phyloP scores from a whole-genome alignment of 345 rosid species.

The Microcos paniculata region DNA sequence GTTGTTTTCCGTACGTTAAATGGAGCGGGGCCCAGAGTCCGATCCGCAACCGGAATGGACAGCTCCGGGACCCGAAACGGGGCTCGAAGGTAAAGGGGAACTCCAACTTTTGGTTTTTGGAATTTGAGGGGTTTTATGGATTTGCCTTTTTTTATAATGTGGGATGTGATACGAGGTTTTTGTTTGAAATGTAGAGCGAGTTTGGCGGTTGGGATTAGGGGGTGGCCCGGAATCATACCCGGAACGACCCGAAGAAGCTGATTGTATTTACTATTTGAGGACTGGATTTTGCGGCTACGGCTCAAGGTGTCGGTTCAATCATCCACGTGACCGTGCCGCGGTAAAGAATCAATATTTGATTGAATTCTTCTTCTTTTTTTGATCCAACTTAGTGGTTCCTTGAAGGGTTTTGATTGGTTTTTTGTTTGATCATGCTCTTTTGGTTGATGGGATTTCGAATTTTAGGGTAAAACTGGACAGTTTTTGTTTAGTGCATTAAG shows the following conservation, averaged over 20 bases:
- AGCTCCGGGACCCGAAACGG: conserved; percentile 54
- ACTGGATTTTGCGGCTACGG: conserved; percentile 89
- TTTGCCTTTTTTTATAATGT: conserved; percentile 21
- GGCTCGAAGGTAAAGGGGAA: conserved; percentile 55
- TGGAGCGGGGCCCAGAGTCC: conserved; percentile 71
- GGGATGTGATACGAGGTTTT: conserved; percentile 15
- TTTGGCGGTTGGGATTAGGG: conserved; percentile 66
- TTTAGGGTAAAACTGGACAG: conserved; percentile 4
- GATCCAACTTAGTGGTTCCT: conserved; percentile 6
- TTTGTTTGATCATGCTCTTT: conserved; percentile 33
- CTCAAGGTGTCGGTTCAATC: conserved; percentile 89
- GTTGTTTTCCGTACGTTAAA: conserved; percentile 23
- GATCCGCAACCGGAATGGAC: conserved; percentile 77
- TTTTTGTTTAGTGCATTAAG: conserved; percentile 14
- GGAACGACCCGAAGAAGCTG: conserved; percentile 70
- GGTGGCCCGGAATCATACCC: conserved; percentile 62
- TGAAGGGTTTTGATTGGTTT: conserved; percentile 19
- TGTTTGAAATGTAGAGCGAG: conserved; percentile 54
- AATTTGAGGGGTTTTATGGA: conserved; percentile 8
- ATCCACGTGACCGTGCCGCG: conserved; percentile 74
- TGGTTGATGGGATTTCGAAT: conserved; percentile 14
- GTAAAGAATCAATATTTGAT: conserved; percentile 32
- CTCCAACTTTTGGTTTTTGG: conserved; percentile 25
- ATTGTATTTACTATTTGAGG: conserved; percentile 75
- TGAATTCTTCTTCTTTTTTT: conserved; percentile 1